phyloP scores from a whole-genome alignment of 2,329 filamentous ascomycete genomes.

The Fusarium sacchari region DNA sequence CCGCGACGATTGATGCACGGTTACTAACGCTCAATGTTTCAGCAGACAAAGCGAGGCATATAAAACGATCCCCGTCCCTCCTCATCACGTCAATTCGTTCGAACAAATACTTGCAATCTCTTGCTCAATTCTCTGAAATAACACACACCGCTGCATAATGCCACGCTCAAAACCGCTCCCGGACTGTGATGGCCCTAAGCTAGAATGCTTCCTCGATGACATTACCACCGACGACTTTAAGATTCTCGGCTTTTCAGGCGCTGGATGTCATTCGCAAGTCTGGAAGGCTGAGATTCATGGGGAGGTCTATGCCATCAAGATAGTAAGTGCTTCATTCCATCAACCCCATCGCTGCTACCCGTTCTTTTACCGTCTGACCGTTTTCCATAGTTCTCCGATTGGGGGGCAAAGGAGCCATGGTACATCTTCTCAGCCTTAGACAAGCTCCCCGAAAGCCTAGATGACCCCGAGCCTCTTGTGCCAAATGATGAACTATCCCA shows the following conservation, averaged over 20 bases:
- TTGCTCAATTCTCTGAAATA: neutral
- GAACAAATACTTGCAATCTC: neutral
- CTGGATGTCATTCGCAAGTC: neutral
- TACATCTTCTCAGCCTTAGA: rapidly evolving
- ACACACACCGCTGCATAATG: neutral
- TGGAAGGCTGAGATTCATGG: slow-evolving; percentile 3
- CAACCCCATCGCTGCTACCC: rapidly evolving
- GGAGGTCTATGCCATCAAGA: slow-evolving; percentile 1
- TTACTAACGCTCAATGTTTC: neutral
- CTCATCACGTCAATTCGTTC: neutral
- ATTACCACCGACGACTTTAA: neutral
- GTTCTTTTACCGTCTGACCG: neutral
- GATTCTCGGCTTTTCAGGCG: neutral
- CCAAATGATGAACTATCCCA: neutral
- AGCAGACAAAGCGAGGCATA: neutral
- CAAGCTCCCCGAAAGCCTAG: neutral
- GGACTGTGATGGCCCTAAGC: slow-evolving; percentile 15
- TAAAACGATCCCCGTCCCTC: neutral
- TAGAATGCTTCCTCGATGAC: slow-evolving; percentile 13
- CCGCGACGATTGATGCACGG: neutral
- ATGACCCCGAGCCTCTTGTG: neutral
- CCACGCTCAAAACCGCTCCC: neutral
- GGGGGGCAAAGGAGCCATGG: neutral
- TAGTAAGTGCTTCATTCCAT: neutral
- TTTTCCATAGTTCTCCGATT: neutral